Percentiles rank a stretch among this genome's conserved stretches.
Conservation (phyloP, 2,329 filamentous ascomycete genomes). For the Fonsecaea multimorphosa region DNA sequence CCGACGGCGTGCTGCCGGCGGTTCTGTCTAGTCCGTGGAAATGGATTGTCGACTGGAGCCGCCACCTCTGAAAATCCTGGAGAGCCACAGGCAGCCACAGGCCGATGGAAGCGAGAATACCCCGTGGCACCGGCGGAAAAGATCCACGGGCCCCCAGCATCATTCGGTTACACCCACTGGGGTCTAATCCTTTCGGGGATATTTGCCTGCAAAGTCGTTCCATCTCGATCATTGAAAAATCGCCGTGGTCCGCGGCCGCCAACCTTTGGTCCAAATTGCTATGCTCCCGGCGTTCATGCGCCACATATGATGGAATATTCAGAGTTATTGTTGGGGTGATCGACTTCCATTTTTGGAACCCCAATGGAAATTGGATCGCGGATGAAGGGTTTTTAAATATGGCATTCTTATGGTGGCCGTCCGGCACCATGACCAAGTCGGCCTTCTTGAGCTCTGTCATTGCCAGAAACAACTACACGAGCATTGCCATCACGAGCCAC, state of each 20-base stretch:
- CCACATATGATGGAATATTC: slow-evolving; percentile 1
- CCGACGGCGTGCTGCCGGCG: not conserved
- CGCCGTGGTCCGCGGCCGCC: slow-evolving; percentile 8
- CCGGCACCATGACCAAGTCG: not conserved
- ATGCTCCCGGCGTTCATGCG: slow-evolving; percentile 6
- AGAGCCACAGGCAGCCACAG: slow-evolving; percentile 1
- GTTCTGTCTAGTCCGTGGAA: not conserved
- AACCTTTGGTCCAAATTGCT: slow-evolving; percentile 10
- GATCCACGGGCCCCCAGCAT: slow-evolving; percentile 3
- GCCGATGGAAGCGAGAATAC: not conserved
- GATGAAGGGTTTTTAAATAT: slow-evolving; percentile 18
- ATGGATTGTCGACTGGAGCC: not conserved
- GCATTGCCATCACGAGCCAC: not conserved
- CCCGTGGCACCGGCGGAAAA: slow-evolving; percentile 3
- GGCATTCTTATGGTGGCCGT: slow-evolving; percentile 9
- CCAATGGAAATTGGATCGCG: slow-evolving; percentile 20
- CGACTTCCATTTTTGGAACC: slow-evolving; percentile 23
- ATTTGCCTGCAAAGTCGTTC: slow-evolving; percentile 3
- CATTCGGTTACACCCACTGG: slow-evolving; percentile 1
- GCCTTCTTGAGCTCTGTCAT: slow-evolving; percentile 3
- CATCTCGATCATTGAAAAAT: slow-evolving; percentile 21
- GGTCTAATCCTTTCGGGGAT: slow-evolving; percentile 8
- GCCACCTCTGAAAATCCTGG: not conserved
- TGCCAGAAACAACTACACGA: not conserved
- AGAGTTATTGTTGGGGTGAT: slow-evolving; percentile 16